A percentile compares a stretch with the other conserved stretches of the same genome.
Conservation (phyloP, 768 basidiomycete species). For the Strobilomyces echinocephalus region DNA sequence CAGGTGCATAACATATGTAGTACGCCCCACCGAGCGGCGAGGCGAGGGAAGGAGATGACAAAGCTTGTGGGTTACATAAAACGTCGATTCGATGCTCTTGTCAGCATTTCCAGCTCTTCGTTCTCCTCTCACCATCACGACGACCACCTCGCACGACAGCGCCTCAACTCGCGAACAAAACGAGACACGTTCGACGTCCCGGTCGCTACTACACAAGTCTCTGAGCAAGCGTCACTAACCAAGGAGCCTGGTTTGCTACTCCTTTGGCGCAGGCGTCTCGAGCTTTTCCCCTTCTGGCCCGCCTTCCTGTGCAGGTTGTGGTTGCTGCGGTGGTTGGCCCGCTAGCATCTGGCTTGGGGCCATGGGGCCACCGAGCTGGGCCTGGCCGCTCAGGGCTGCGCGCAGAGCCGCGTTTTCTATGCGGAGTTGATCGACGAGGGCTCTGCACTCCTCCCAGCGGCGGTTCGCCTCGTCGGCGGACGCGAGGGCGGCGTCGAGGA, state of each 20-base stretch:
- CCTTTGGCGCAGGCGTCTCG: constrained; percentile 23
- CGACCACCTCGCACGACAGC: background rate
- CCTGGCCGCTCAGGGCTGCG: constrained; percentile 51
- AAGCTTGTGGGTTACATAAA: constrained; percentile 35
- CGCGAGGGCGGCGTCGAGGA: constrained; percentile 80
- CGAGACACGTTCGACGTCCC: background rate
- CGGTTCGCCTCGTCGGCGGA: constrained; percentile 86
- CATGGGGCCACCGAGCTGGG: constrained; percentile 33
- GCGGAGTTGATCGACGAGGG: constrained; percentile 80
- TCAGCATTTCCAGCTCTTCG: constrained; percentile 31
- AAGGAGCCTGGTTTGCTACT: constrained; percentile 12
- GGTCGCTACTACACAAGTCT: constrained; percentile 15
- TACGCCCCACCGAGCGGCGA: too few relatives aligned
- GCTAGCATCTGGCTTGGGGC: constrained; percentile 25
- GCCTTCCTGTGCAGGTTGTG: constrained; percentile 19
- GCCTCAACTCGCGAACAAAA: background rate
- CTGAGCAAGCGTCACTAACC: background rate
- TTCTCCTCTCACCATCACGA: constrained; percentile 35
- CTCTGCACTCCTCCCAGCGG: constrained; percentile 88
- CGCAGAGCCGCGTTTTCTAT: constrained; percentile 78
- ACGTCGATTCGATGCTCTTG: constrained; percentile 28
- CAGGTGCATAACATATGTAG: too few relatives aligned
- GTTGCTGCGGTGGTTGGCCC: constrained; percentile 19
- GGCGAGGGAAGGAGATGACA: constrained; percentile 31
- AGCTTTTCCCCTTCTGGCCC: constrained; percentile 26